Base-by-base conservation (phyloP, 345 rosid genomes). In the Theobroma cacao region DNA sequence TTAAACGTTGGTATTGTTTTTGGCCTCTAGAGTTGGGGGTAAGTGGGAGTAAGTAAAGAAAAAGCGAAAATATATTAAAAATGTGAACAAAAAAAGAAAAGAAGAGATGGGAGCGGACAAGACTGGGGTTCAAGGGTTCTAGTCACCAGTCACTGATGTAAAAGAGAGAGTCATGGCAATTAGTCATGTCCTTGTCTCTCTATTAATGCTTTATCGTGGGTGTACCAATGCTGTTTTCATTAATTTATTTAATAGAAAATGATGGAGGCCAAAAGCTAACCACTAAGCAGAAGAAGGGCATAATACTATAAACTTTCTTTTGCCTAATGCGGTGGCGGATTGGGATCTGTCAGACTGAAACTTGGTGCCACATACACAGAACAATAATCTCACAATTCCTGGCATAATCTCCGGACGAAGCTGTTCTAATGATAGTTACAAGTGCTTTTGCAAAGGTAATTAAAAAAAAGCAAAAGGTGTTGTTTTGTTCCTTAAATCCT, bases 361-460 rank as follows among this genome's bases (percentile, higher is more conserved):
- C 69, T 36, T 31, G 6, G 65, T 12, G 3, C 31, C 63, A 58
- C 43, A 62, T 59, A 33, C 67, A 56, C 41, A 22, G 24, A 47
- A 24, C 47, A 36, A 15, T 66, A 5, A 41, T 70, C 47, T 52
- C 85, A 75, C 61, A 70, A 78, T 78, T 69, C 66, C 58, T 9
- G 79, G 73, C 84, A 74, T 78, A 40, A 82, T 78, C 79, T 61
- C 62, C 61, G 81, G 76, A 18, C 15, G 61, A 72, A 52, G 62
- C 75, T 72, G 40, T n/a, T 33, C 22, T n/a, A 18, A 17, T 15
- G 67, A 33, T 62, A 24, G 31, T 20, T 65, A 18, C 36, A 52
- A 38, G 68, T 74, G 55, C 33, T 73, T 79, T 58, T 18, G 18
- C 47, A 52, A 63, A 74, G 53, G 17, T 62, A 63, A 72, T 17